phyloP scores from a whole-genome alignment of 2,329 filamentous ascomycete species.

The Teratosphaeria gauchensis region DNA sequence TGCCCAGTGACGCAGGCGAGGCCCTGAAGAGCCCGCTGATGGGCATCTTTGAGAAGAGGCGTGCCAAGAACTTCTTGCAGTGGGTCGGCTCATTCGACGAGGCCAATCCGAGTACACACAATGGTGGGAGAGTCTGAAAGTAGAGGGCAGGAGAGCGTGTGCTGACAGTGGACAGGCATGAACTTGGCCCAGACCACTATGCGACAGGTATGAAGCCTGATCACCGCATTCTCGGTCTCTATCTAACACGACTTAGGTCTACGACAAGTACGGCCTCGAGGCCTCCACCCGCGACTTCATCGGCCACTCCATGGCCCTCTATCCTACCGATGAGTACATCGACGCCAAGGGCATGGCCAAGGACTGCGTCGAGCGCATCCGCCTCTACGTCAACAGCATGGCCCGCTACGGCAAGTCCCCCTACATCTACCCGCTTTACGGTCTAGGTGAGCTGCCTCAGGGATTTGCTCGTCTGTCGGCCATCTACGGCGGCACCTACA shows the following conservation, averaged over 20 bases:
- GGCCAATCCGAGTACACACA: conserved; percentile 77
- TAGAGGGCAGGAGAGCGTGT: conserved; percentile 73
- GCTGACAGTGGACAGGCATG: conserved; percentile 52
- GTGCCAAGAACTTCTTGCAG: conserved; percentile 93
- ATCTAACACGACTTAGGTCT: conserved; percentile 80
- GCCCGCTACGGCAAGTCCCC: conserved; percentile 96
- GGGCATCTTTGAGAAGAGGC: conserved; percentile 95
- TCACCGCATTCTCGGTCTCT: conserved; percentile 49
- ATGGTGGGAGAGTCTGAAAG: conserved; percentile 60
- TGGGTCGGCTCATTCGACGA: conserved; percentile 83
- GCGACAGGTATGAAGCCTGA: conserved; percentile 62
- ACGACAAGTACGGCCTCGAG: conserved; percentile 95
- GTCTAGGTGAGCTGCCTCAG: conserved; percentile 91
- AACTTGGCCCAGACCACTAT: conserved; percentile 2
- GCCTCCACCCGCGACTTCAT: conserved; percentile 85
- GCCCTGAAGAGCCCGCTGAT: conserved; percentile 87
- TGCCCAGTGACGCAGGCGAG: conserved; percentile 85
- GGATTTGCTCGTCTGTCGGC: conserved; percentile 94
- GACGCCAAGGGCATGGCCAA: conserved; percentile 61
- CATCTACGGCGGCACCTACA: conserved; percentile 98
- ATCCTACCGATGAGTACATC: conserved; percentile 82
- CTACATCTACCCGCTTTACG: conserved; percentile 98
- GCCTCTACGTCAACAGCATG: conserved; percentile 95
- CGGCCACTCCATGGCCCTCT: conserved; percentile 96
- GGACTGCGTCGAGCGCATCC: conserved; percentile 83